phyloP scores from a whole-genome alignment of 2,329 filamentous ascomycete species.

The Exserohilum rostratum region DNA sequence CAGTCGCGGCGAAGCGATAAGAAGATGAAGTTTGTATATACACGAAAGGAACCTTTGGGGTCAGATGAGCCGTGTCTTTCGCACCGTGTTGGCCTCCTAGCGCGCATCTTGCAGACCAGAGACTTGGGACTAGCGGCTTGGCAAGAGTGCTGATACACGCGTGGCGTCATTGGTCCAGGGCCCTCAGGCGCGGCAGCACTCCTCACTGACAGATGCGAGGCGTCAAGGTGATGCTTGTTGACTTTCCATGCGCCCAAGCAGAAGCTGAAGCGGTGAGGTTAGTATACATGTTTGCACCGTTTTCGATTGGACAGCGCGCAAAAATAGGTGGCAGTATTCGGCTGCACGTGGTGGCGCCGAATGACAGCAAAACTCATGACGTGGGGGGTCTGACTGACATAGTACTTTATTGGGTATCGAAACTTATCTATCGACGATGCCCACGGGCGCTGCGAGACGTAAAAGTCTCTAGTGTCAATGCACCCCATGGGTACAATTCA shows the following conservation, averaged over 20 bases:
- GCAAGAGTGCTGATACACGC: conserved; percentile 5
- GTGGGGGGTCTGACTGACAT: background rate
- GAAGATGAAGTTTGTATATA: conserved; percentile 3
- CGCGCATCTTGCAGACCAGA: conserved; percentile 3
- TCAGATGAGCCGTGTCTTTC: conserved; percentile 14
- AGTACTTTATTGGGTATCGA: background rate
- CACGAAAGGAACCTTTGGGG: conserved; percentile 11
- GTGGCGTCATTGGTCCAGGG: conserved; percentile 9
- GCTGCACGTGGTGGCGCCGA: background rate
- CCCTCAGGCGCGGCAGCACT: background rate
- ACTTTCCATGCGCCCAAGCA: background rate
- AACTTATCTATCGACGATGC: background rate
- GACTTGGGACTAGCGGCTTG: conserved; percentile 13
- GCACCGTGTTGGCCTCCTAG: conserved; percentile 25
- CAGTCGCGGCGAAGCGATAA: conserved; percentile 4
- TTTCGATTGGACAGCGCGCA: background rate
- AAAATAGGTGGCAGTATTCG: background rate
- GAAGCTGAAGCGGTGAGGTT: background rate
- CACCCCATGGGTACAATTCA: background rate
- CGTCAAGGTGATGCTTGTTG: background rate
- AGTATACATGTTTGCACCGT: background rate
- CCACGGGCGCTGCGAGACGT: conserved; percentile 1
- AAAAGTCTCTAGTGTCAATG: background rate
- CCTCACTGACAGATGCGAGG: background rate
- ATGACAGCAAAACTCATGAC: background rate